These are phyloP conservation scores for Amphirosellinia nigrospora DNA, from an alignment of 495 filamentous ascomycete genomes.

Conservation along the genomic window DNA sequence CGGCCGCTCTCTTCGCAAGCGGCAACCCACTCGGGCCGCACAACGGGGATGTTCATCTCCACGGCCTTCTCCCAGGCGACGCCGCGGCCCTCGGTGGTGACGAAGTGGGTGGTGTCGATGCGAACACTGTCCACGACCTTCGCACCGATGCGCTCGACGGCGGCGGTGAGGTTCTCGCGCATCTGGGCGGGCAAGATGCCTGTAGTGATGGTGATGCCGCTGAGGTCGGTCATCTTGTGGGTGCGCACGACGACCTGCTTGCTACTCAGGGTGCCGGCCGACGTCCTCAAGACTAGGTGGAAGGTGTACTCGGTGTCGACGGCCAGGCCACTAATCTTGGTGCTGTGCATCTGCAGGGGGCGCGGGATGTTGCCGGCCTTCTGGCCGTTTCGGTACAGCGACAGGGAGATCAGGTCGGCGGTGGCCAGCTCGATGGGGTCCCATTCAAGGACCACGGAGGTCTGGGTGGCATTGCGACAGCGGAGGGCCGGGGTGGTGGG, in stretches of 20 bases:
- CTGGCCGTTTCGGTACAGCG: constrained; percentile 90
- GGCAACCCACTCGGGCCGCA: constrained; percentile 96
- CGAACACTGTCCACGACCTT: constrained; percentile 89
- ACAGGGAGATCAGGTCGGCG: constrained; percentile 83
- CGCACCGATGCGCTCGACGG: constrained; percentile 87
- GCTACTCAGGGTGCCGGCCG: constrained; percentile 83
- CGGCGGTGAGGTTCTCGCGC: constrained; percentile 72
- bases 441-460: constrained; percentile 96
- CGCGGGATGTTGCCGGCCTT: constrained; percentile 94
- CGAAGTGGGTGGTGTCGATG: constrained; percentile 98
- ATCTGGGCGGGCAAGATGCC: constrained; percentile 80
- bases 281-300: constrained; percentile 88
- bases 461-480: constrained; percentile 95
- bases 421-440: constrained; percentile 93
- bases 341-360: constrained; percentile 82
- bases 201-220: constrained; percentile 92
- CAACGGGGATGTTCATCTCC: constrained; percentile 97
- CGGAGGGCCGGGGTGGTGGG: constrained; percentile 83
- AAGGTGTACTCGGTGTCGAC: constrained; percentile 96
- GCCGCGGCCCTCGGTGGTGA: constrained; percentile 94
- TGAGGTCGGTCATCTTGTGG: constrained; percentile 98
- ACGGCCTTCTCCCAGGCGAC: constrained; percentile 92
- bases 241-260: constrained; percentile 87
- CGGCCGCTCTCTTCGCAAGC: constrained; percentile 92
- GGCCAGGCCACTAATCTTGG: constrained; percentile 96